Evolutionary conservation across 2,329 filamentous ascomycete genomes (phyloP), one percentile per base, ranked within the genome.

Genomic region (Colletotrichum noveboracense): DNA sequence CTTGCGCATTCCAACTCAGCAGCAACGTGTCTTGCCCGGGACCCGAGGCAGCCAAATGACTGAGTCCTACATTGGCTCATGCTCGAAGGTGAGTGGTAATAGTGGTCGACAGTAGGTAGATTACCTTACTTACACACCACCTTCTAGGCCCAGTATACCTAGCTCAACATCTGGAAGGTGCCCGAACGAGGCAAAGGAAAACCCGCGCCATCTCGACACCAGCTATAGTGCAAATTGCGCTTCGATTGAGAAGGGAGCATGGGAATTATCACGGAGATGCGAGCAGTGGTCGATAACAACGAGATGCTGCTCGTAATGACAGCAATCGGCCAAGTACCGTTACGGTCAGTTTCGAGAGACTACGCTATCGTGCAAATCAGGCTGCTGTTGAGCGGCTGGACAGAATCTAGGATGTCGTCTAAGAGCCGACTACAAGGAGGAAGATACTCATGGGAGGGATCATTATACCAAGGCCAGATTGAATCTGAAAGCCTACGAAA

Each of bases 331-430:
- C 1, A n/a, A 43, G 38, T 2, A 43, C 36, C 2, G 4, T 38
- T 38, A 4, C 36, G 14, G 2, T 3, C 14, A 38, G 14, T 38
- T 38, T 18, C 0, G 7, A 3, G 36, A 38, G 36, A 18, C 4
- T 3, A 16, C 9, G 36, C 14, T 5, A 38, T 18, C 2, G 2
- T 38, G 2, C 7, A 38, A 9, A 38, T 0, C 14, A 38, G 36
- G 14, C 36, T 38, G 36, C 14, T 38, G 4, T 18, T 38, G 14
- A 38, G 14, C 36, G 36, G 2, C 43, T 21, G 43, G 10, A 21
- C n/a, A 21, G 7, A 7, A 21, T 2, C 0, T 4, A 10, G 10
- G 18, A 48, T 48, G 9, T 7, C n/a, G 0, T 48, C 6, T 1
- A 48, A 1, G 43, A 13, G 43, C 2, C 8, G 18, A 48, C 12